phyloP scores from a whole-genome alignment of 1,139 yeast genomes.

The Yamadazyma pseudoaaseri region DNA sequence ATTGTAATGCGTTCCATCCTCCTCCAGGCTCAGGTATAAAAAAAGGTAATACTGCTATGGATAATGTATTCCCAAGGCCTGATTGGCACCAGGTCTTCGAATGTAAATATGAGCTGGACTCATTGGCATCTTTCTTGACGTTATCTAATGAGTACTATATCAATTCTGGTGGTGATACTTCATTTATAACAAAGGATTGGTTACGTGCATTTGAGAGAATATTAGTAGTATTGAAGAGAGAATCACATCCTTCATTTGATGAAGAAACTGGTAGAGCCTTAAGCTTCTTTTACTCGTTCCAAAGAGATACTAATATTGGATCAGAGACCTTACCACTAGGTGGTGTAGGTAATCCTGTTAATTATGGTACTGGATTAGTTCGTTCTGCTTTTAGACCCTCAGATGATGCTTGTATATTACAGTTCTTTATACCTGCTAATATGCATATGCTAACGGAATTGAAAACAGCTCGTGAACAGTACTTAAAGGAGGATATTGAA shows the following conservation, averaged over 20 bases:
- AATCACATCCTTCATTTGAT: constrained; percentile 63
- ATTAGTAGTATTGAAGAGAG: constrained; percentile 56
- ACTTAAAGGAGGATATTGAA: constrained; percentile 15
- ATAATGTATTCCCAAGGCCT: constrained; percentile 66
- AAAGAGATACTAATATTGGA: constrained; percentile 71
- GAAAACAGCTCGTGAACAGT: constrained; percentile 23
- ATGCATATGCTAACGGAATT: constrained; percentile 74
- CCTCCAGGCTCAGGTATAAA: constrained; percentile 61
- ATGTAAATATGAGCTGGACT: constrained; percentile 87
- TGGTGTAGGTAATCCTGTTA: constrained; percentile 85
- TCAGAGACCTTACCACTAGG: constrained; percentile 77
- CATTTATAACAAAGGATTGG: constrained; percentile 60
- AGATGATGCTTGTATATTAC: constrained; percentile 82
- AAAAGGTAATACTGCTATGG: constrained; percentile 56
- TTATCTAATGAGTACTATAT: constrained; percentile 68
- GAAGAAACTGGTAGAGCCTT: constrained; percentile 51
- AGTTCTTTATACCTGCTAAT: constrained; percentile 83
- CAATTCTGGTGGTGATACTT: constrained; percentile 50
- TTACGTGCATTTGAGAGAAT: constrained; percentile 54
- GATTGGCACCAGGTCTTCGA: constrained; percentile 77
- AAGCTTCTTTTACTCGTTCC: constrained; percentile 61
- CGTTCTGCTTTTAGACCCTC: constrained; percentile 91
- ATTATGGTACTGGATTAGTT: constrained; percentile 64
- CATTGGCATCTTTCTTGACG: constrained; percentile 78
- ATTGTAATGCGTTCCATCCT: constrained; percentile 91